Evolutionary conservation across 2,329 filamentous ascomycete species (phyloP).

Genomic region (Exophiala alcalophila): DNA sequence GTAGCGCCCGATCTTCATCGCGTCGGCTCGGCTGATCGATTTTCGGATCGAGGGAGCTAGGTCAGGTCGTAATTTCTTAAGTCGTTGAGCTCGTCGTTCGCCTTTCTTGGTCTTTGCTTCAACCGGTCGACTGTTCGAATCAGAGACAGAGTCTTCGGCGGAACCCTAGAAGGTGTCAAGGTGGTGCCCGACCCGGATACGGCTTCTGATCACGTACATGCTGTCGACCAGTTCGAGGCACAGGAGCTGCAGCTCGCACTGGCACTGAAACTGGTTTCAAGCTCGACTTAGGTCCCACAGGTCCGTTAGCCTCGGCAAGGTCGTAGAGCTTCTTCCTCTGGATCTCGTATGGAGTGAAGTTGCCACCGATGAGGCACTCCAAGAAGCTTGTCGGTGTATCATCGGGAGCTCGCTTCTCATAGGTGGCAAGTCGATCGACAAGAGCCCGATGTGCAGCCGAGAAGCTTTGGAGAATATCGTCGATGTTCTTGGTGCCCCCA

Average conservation of each 20-base stretch:
- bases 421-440: slow-evolving; percentile 52
- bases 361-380: slow-evolving; percentile 67
- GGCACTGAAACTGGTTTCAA: no score
- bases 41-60: slow-evolving; percentile 21
- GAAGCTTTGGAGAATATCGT: slow-evolving; percentile 67
- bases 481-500: slow-evolving; percentile 72
- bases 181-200: background rate
- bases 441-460: slow-evolving; percentile 60
- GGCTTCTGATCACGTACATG: slow-evolving; percentile 13
- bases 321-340: slow-evolving; percentile 64
- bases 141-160: background rate
- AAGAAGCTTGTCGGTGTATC: slow-evolving; percentile 58
- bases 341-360: slow-evolving; percentile 70
- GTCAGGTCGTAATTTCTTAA: slow-evolving; percentile 27
- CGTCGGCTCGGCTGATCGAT: slow-evolving; percentile 15
- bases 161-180: slow-evolving; percentile 15
- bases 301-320: slow-evolving; percentile 35
- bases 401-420: slow-evolving; percentile 34
- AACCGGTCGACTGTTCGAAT: background rate
- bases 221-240: background rate
- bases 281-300: no score
- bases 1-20: slow-evolving; percentile 28
- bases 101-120: slow-evolving; percentile 8
- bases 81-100: slow-evolving; percentile 17
- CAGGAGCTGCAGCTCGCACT: no score